Base-by-base conservation (phyloP, 805 yeast genomes). In the Schwanniomyces occidentalis region DNA sequence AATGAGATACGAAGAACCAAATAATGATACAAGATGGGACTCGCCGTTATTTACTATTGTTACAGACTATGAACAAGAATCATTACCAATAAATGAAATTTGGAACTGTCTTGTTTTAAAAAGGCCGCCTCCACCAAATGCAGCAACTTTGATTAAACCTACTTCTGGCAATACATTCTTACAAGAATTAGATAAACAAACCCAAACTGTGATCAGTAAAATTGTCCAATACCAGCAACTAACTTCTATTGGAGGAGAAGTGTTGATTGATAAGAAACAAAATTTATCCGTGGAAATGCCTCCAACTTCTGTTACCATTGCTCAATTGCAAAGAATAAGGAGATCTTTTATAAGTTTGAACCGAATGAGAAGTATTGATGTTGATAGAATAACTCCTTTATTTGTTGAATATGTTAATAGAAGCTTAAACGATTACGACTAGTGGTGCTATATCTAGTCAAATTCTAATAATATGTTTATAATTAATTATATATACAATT, bases 1-100 rank as follows among this genome's bases (percentile, higher is more conserved):
- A 3, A 85, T 89, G 78, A 62, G 99, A 40, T 93, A 82, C 53
- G 99, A 93, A 60, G 99, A 93, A 56, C 99, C 99, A 0, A 84
- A 87, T 53, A 79, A 80, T 20, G 76, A 77, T 50, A 77, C 82
- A 17, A 65, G 96, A 40, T 93, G 99, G 99, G 99, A 93, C 53
- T 79, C 95, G 4, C 99, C 99, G 5, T 63, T 91, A 41, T 81
- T 89, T 52, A 78, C 87, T 0, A 60, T 90, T 1, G 74, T 80
- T 3, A 73, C 67, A 49, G 78, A 75, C 32, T 49, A 56, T 26
- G 59, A 53, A 8, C 81, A 82, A 20, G 65, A 65, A 10, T 61
- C 59, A 3, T 51, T 82, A 16, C 85, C 89, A 0, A 57, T 82
- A 14, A 83, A 82, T 2, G 85, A 78, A 12, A 73, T 93, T 2